These are phyloP conservation scores for Kazachstania viticola DNA, from an alignment of 805 yeast genomes.

Conservation along the genomic window DNA sequence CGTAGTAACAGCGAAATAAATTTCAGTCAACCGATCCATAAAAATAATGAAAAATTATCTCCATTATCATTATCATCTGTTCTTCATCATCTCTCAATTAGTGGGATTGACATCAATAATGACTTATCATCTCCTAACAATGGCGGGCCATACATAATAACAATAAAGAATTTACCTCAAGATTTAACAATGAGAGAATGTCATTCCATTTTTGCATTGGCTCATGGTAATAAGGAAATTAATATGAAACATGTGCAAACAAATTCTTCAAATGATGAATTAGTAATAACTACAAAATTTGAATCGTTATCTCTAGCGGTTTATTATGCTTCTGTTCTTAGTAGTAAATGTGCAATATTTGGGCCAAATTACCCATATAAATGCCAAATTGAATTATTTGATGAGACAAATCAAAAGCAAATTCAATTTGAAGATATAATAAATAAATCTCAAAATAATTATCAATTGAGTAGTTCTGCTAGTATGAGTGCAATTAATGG, in stretches of 20 bases:
- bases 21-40: too few species aligned
- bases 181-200: constrained; percentile 61
- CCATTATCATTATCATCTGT: constrained; percentile 7
- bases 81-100: constrained; percentile 10
- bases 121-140: constrained; percentile 4
- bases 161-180: constrained; percentile 46
- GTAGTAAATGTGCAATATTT: constrained; percentile 33
- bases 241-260: neutral
- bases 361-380: constrained; percentile 36
- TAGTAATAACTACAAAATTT: constrained; percentile 33
- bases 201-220: constrained; percentile 52
- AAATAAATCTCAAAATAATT: constrained; percentile 6
- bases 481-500: neutral
- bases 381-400: constrained; percentile 31
- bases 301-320: constrained; percentile 34
- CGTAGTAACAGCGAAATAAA: too few species aligned
- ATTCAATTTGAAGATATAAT: constrained; percentile 10
- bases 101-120: constrained; percentile 3
- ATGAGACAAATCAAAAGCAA: constrained; percentile 24
- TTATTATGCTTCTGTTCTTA: constrained; percentile 30
- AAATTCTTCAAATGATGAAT: constrained; percentile 3
- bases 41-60: constrained; percentile 2
- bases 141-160: constrained; percentile 20
- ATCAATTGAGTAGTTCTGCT: constrained; percentile 2
- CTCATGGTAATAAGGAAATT: constrained; percentile 14